These are phyloP conservation scores for Coemansia sp. DNA, from an alignment of 192 early-diverging fungal species.

Conservation along the genomic window DNA sequence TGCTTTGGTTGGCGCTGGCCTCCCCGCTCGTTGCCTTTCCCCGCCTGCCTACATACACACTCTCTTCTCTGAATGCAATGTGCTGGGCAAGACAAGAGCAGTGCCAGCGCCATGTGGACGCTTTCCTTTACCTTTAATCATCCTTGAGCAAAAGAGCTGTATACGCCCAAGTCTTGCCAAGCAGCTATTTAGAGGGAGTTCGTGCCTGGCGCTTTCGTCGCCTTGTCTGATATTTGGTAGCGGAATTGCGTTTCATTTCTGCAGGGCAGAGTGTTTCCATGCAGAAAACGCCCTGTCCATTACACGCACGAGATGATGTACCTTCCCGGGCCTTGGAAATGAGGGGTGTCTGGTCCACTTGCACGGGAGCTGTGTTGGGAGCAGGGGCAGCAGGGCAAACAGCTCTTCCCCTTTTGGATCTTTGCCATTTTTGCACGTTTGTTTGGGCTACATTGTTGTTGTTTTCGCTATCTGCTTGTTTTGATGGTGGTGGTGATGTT, in stretches of 20 bases:
- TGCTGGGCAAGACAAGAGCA: neutral
- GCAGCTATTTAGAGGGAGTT: neutral
- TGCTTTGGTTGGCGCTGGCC: neutral
- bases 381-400: neutral
- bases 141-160: too few relatives aligned
- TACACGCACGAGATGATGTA: too few relatives aligned
- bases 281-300: neutral
- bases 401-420: constrained; percentile 10
- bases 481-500: neutral
- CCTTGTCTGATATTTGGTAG: neutral
- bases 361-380: neutral
- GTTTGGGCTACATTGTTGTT: constrained; percentile 4
- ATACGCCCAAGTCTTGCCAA: neutral
- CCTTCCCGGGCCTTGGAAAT: neutral
- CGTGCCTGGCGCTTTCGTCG: neutral
- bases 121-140: neutral
- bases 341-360: too few relatives aligned
- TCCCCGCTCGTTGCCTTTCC: neutral
- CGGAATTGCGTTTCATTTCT: neutral
- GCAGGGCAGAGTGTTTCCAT: neutral
- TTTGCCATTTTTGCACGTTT: neutral
- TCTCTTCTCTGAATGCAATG: neutral
- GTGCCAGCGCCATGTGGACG: neutral
- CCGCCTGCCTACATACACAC: neutral
- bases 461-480: constrained; percentile 1